Base-by-base conservation (phyloP, 306 rosid genomes). In the Trifolium pratense region DNA sequence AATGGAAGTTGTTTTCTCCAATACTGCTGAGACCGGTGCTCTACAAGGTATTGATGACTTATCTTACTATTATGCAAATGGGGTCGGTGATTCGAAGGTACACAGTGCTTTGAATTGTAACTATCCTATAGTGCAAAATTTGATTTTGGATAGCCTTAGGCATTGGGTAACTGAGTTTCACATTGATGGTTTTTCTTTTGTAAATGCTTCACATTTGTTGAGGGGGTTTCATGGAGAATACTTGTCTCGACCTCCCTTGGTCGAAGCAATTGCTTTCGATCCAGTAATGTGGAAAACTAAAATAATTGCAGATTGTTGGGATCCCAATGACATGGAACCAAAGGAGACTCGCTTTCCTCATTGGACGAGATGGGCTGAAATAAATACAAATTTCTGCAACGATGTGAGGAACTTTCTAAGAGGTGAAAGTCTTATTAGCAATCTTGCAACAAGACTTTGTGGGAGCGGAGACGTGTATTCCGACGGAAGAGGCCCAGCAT, bases 281-380 rank as follows among this genome's bases (percentile, higher is more conserved):
- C 98, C 98, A 0, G 49, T 88, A 65, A 92, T 91, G 58, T 86
- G 90, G 18, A 89, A 84, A 67, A 84, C 91, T 72, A 94, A 91
- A 83, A 77, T 88, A 80, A 87, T 91, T 60, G 97, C 98, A 76
- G 96, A 94, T 74, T 77, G 69, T 43, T 85, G 92, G 95, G 96
- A 88, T 71, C 94, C 94, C 7, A 75, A 75, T 78, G 89, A 51
- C 65, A 76, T 71, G 68, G 78, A 77, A 65, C 58, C 76, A 15
- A 84, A 77, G 81, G 84, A 83, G 70, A 78, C 66, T 68, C 91
- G 58, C 36, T 89, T 91, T 83, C 97, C 98, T 66, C 98, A 91
- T 80, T 94, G 98, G 98, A 89, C 83, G 91, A 87, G 89, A 86
- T 94, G 98, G 98, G 97, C 97, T 69, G 96, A 94, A 84, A 70